Conservation (phyloP, 208 protist species). For the Entamoeba invadens region DNA sequence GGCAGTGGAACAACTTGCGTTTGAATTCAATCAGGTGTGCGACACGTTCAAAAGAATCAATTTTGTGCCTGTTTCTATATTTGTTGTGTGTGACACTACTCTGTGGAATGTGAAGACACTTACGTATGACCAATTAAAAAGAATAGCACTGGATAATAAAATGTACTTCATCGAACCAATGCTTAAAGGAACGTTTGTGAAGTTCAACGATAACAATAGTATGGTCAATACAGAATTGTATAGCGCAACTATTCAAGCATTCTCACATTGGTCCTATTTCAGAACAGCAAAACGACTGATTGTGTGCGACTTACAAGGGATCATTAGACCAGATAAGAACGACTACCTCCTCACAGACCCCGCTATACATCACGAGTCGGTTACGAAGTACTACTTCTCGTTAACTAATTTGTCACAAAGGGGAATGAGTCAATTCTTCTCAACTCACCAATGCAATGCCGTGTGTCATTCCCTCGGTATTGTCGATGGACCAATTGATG, state of each 20-base stretch:
- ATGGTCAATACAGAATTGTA: background rate
- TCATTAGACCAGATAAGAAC: background rate
- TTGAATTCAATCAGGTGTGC: background rate
- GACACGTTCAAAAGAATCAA: background rate
- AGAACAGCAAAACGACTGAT: background rate
- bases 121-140: background rate
- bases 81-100: background rate
- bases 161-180: background rate
- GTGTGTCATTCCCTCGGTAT: background rate
- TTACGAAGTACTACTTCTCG: background rate
- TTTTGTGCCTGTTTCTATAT: background rate
- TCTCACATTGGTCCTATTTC: background rate
- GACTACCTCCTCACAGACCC: background rate
- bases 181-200: background rate
- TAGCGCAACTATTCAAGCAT: background rate
- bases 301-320: background rate
- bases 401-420: background rate
- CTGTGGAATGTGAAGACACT: background rate
- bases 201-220: background rate
- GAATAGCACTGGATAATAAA: too few relatives aligned
- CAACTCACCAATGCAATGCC: background rate
- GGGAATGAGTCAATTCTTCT: background rate
- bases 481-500: too few relatives aligned
- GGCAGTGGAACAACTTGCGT: background rate
- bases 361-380: background rate